Base-by-base conservation (phyloP, 2,329 filamentous ascomycete species). In the Talaromyces sp. region DNA sequence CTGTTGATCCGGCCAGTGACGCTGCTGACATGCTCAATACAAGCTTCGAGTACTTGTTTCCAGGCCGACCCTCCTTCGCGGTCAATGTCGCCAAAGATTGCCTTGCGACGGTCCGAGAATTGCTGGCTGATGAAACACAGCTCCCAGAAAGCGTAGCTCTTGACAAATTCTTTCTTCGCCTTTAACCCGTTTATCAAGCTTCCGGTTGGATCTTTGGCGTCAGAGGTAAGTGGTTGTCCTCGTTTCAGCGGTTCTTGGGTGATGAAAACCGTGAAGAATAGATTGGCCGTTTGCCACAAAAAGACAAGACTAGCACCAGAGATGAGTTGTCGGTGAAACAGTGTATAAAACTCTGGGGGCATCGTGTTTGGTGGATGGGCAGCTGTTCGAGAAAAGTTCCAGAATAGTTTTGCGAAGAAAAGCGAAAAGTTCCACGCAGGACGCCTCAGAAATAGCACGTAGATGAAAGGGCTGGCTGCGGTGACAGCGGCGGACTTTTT, bases 71-170 rank as follows among this genome's bases (percentile, higher is more conserved):
- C 91, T 51, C 88, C 89, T 58, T 85, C 85, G 62, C 92, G 88
- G 66, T 96, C 91, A 63, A 96, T 90, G 66, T 97, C 93, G 61
- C 87, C 85, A 74, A 90, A 97, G 59, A 97, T 91, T 21, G 86
- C 85, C 72, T 88, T 90, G 57, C 93, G 85, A 35, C 92, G 86
- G n/a, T 85, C 82, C 17, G 87, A 82, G 64, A 89, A 92, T 58
- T 85, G 83, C 60, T 88, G 84, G 41, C 90, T 87, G 66, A 97
- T 96, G 59, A 90, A 82, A 31, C 86, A 85, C 29, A 97, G 80
- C 70, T 97, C 93, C 92, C 92, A 96, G 74, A 96, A 89, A 17
- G 93, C 92, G 72, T 95, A 96, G 0, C 86, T 83, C 83, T 85
- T 87, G 62, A 90, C 86, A 10, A 90, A 81, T 9, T 90, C 81